A percentile compares a stretch with the other conserved stretches of the same genome.
Conservation (phyloP, 2,329 filamentous ascomycete species). For the Ophiocordyceps camponoti-leonardi region DNA sequence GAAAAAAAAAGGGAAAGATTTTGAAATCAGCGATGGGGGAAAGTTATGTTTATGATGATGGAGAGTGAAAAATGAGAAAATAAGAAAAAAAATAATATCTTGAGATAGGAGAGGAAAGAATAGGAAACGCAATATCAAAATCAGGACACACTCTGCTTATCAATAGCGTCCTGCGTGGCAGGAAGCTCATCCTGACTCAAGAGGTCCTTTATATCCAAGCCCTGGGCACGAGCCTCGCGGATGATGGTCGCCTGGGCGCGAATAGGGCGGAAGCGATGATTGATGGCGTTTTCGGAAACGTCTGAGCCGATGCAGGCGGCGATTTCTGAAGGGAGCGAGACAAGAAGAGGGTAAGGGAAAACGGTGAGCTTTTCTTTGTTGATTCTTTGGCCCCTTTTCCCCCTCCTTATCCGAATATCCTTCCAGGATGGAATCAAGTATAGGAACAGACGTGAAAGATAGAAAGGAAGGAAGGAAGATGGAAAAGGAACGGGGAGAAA, state of each 20-base stretch:
- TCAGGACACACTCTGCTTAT: conserved; percentile 17
- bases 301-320: conserved; percentile 30
- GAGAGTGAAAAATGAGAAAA: too few species aligned
- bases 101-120: too few species aligned
- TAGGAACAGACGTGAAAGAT: too few species aligned
- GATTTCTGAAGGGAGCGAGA: conserved; percentile 27
- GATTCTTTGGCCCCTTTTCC: background rate
- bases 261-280: conserved; percentile 33
- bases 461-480: too few species aligned
- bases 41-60: too few species aligned
- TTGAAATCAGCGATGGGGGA: too few species aligned
- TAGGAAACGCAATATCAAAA: background rate
- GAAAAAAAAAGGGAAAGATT: too few species aligned
- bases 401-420: too few species aligned
- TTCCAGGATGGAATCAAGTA: too few species aligned
- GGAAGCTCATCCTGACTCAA: conserved; percentile 17
- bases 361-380: conserved; percentile 10
- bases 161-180: conserved; percentile 18
- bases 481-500: background rate
- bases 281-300: conserved; percentile 25
- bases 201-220: conserved; percentile 26
- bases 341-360: too few species aligned
- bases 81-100: too few species aligned
- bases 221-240: conserved; percentile 14
- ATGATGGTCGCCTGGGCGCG: conserved; percentile 23